Conservation (phyloP, 345 rosid species). For the Cardamine occulta region DNA sequence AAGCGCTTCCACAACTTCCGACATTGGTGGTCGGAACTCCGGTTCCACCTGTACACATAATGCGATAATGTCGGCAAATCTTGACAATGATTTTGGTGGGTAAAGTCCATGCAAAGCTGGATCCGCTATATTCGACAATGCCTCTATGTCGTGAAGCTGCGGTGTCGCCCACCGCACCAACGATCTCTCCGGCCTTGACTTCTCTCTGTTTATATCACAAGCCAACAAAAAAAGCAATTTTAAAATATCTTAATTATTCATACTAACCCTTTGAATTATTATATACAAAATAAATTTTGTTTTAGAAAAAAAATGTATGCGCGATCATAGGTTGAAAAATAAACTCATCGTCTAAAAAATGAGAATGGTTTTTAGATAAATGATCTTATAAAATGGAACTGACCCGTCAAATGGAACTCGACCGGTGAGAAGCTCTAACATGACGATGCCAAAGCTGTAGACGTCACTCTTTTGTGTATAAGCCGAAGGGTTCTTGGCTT, state of each 20-base stretch:
- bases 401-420: conserved; percentile 83
- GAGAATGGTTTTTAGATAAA: conserved; percentile 18
- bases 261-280: not conserved
- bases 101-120: conserved; percentile 92
- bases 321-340: not conserved
- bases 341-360: not conserved
- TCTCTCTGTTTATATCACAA: conserved; percentile 51
- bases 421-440: conserved; percentile 89
- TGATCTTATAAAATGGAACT: conserved; percentile 20
- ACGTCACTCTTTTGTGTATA: conserved; percentile 87
- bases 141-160: conserved; percentile 74
- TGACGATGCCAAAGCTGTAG: conserved; percentile 92
- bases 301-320: not conserved
- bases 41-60: conserved; percentile 86
- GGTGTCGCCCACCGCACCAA: conserved; percentile 87
- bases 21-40: conserved; percentile 81
- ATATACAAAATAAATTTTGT: not conserved
- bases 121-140: conserved; percentile 76
- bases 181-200: conserved; percentile 67
- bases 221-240: not conserved
- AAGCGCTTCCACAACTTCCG: conserved; percentile 72
- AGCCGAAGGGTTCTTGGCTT: conserved; percentile 65
- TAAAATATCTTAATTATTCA: not conserved
- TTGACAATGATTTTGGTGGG: conserved; percentile 81
- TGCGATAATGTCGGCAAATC: conserved; percentile 79